Percentiles rank a stretch among this genome's conserved stretches.
Evolutionary conservation across 1,139 yeast species (phyloP).

Genomic region (Hanseniaspora gamundiae): DNA sequence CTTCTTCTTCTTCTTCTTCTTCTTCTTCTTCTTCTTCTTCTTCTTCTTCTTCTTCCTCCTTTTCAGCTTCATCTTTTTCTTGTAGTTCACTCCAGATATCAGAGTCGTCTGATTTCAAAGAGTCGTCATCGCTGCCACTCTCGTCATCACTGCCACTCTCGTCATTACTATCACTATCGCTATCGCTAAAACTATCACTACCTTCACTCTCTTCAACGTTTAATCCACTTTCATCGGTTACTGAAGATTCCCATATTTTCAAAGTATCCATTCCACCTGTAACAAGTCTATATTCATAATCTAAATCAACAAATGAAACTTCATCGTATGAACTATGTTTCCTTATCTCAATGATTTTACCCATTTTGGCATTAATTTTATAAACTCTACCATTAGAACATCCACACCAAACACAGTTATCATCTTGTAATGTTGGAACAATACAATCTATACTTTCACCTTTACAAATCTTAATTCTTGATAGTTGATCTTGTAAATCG

Average conservation of each 20-base stretch:
- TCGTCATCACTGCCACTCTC: conserved; percentile 10
- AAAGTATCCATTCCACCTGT: conserved; percentile 76
- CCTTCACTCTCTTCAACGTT: conserved; percentile 20
- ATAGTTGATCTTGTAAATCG: conserved; percentile 61
- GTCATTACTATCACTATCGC: conserved; percentile 13
- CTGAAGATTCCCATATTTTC: conserved; percentile 51
- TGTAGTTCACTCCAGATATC: conserved; percentile 4
- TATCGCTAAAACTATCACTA: conserved; percentile 14
- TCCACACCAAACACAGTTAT: conserved; percentile 69
- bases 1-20: conserved; percentile 9
- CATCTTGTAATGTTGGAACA: conserved; percentile 63
- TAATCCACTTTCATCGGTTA: conserved; percentile 10
- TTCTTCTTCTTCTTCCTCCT: not conserved
- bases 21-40: conserved; percentile 2
- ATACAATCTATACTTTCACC: conserved; percentile 72
- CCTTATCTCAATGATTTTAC: conserved; percentile 54
- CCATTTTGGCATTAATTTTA: conserved; percentile 52
- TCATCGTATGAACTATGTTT: conserved; percentile 53
- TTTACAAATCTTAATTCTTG: conserved; percentile 59
- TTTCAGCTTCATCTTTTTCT: too few species aligned
- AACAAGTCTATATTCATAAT: conserved; percentile 62
- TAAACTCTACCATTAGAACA: conserved; percentile 71
- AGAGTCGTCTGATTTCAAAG: conserved; percentile 8
- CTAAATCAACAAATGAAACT: conserved; percentile 65
- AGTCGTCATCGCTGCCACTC: not conserved